Conservation (phyloP, 495 filamentous ascomycete genomes). For the Podospora tetraspora region DNA sequence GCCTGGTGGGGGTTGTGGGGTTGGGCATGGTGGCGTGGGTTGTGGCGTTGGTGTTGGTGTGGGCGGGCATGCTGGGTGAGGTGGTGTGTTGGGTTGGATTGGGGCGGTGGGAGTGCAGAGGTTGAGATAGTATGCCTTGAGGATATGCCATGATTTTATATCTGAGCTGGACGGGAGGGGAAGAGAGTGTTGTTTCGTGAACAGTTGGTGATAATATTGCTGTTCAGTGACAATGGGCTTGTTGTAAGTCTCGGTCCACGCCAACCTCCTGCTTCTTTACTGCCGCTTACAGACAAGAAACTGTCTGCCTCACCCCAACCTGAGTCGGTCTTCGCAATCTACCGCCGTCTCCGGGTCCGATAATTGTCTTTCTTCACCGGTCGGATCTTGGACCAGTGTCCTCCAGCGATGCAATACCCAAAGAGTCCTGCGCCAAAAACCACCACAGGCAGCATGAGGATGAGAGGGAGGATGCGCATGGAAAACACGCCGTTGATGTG, state of each 20-base stretch:
- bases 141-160: not conserved
- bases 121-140: not conserved
- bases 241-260: not conserved
- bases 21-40: too few species aligned
- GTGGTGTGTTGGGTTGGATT: not conserved
- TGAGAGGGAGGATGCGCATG: not conserved
- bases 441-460: not conserved
- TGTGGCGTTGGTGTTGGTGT: not conserved
- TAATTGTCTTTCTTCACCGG: not conserved
- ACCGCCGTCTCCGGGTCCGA: not conserved
- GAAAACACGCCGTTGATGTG: not conserved
- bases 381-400: not conserved
- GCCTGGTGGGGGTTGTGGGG: too few species aligned
- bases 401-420: not conserved
- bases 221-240: not conserved
- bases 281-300: too few species aligned
- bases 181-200: not conserved
- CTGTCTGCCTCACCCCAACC: not conserved
- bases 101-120: not conserved
- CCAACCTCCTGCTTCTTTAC: not conserved
- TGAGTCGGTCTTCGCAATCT: not conserved
- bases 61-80: not conserved
- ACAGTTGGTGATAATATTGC: not conserved
- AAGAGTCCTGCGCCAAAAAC: not conserved
- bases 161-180: not conserved